Evolutionary conservation across 495 filamentous ascomycete species (phyloP).

Genomic region (Aspergillus conjunctus): DNA sequence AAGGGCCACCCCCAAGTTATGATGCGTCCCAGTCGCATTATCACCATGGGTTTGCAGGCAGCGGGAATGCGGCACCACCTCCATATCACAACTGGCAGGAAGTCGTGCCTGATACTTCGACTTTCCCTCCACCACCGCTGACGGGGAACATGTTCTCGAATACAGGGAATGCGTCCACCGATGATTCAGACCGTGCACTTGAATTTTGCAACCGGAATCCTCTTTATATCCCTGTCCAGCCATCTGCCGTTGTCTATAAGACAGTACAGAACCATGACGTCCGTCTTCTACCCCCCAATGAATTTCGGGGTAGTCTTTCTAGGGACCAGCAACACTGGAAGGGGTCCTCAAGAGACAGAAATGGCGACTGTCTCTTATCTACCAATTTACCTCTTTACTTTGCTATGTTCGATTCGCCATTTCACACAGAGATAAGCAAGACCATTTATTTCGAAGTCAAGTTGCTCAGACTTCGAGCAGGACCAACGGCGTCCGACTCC

Average conservation of each 20-base stretch:
- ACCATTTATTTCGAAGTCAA: conserved; percentile 81
- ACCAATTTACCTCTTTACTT: conserved; percentile 77
- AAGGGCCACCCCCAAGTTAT: conserved; percentile 42
- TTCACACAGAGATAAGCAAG: conserved; percentile 53
- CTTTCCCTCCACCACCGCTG: conserved; percentile 79
- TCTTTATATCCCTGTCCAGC: conserved; percentile 57
- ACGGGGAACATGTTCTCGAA: conserved; percentile 67
- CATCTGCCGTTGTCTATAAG: conserved; percentile 42
- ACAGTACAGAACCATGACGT: conserved; percentile 47
- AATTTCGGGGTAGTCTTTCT: conserved; percentile 49
- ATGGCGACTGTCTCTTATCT: conserved; percentile 53
- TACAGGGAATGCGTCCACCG: conserved; percentile 70
- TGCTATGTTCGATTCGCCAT: conserved; percentile 66
- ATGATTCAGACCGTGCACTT: conserved; percentile 71
- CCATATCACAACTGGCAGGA: conserved; percentile 80
- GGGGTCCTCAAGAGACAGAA: conserved; percentile 42
- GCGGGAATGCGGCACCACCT: conserved; percentile 44
- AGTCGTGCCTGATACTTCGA: conserved; percentile 74
- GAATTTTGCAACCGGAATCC: conserved; percentile 68
- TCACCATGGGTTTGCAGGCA: not conserved
- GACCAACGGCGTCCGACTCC: conserved; percentile 45
- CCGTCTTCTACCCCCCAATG: conserved; percentile 45
- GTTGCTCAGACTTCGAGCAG: conserved; percentile 49
- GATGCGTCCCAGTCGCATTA: conserved; percentile 23
- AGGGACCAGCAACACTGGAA: conserved; percentile 44